These are phyloP conservation scores for Pythium pectinolyticum DNA, from an alignment of 352 stramenopile genomes.

Conservation along the genomic window DNA sequence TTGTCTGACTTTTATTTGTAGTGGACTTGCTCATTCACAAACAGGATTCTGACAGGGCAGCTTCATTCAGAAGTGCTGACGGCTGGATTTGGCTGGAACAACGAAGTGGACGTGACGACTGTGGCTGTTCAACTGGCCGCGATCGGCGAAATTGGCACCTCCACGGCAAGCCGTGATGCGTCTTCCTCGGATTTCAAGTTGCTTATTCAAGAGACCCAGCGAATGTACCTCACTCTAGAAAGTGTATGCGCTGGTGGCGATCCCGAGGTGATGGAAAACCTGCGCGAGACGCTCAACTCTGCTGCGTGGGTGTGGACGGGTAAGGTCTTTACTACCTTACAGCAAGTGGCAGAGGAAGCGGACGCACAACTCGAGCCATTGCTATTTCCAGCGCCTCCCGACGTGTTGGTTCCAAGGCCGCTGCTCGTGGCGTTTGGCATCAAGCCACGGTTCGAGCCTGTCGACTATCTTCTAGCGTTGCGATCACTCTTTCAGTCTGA, in stretches of 20 bases:
- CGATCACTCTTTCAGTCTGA: constrained; percentile 38
- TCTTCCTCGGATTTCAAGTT: constrained; percentile 15
- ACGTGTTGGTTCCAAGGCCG: constrained; percentile 54
- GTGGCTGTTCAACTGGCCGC: constrained; percentile 55
- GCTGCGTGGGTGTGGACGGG: constrained; percentile 74
- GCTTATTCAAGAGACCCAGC: constrained; percentile 43
- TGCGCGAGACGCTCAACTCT: constrained; percentile 36
- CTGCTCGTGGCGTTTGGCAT: constrained; percentile 58
- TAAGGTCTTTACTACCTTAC: constrained; percentile 47
- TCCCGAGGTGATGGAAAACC: constrained; percentile 22
- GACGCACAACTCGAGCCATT: constrained; percentile 55
- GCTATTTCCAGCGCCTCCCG: constrained; percentile 54
- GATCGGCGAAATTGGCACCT: constrained; percentile 29
- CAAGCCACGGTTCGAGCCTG: constrained; percentile 45
- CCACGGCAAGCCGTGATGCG: neutral
- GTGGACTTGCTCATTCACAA: constrained; percentile 65
- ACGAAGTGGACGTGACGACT: constrained; percentile 26
- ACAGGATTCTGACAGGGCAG: constrained; percentile 55
- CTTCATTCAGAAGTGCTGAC: constrained; percentile 54
- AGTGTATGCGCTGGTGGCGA: constrained; percentile 30
- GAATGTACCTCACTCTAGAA: constrained; percentile 64
- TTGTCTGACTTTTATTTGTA: constrained; percentile 24
- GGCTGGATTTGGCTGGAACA: constrained; percentile 57
- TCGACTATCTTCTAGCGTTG: constrained; percentile 61
- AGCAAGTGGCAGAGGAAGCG: constrained; percentile 51